phyloP scores from a whole-genome alignment of 2,329 filamentous ascomycete species.

The Madurella mycetomatis region DNA sequence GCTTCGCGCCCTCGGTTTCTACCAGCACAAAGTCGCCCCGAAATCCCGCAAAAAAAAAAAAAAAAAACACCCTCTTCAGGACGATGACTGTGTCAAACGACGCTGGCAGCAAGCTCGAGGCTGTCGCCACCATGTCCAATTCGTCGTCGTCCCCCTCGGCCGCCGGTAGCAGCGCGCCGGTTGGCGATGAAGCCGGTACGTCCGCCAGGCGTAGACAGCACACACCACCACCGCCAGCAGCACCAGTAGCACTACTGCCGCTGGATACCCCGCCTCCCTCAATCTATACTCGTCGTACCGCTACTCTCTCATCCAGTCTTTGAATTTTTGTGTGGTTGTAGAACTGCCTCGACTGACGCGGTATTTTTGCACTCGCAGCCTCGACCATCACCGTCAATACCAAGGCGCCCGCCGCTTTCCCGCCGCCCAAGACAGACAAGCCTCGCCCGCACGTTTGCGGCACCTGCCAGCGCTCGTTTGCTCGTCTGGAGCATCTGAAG shows the following conservation, averaged over 20 bases:
- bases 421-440: constrained; percentile 93
- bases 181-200: constrained; percentile 31
- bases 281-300: not conserved
- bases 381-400: constrained; percentile 52
- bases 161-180: constrained; percentile 19
- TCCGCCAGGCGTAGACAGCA: constrained; percentile 3
- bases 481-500: constrained; percentile 92
- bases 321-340: not conserved
- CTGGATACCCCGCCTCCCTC: not conserved
- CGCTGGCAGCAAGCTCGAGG: constrained; percentile 23
- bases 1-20: not conserved
- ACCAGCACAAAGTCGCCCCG: constrained; percentile 11
- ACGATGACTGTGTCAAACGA: constrained; percentile 27
- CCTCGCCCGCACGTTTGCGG: constrained; percentile 89
- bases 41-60: constrained; percentile 4
- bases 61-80: constrained; percentile 8
- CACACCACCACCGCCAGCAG: not conserved
- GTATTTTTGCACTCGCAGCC: constrained; percentile 29
- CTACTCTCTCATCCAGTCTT: not conserved
- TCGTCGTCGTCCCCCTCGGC: constrained; percentile 24
- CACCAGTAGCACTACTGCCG: not conserved
- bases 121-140: constrained; percentile 27
- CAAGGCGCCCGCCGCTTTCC: constrained; percentile 47
- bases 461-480: constrained; percentile 89
- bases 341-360: constrained; percentile 12